Percentiles rank a stretch among this genome's conserved stretches.
phyloP scores from a whole-genome alignment of 768 basidiomycete genomes.

The Lactarius evosmus region DNA sequence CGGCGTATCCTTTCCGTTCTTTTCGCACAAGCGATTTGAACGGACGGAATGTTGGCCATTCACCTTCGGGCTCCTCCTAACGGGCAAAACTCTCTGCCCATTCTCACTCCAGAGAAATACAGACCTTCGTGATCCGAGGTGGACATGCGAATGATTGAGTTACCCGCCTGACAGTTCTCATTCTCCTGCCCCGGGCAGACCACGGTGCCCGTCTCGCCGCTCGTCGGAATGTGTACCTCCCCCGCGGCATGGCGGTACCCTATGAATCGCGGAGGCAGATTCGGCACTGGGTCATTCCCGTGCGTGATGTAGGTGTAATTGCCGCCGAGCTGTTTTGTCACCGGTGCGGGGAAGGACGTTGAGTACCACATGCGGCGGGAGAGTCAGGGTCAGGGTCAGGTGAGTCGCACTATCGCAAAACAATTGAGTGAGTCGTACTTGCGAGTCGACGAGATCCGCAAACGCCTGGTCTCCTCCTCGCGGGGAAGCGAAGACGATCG shows the following conservation, averaged over 20 bases:
- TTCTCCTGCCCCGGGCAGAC: slow-evolving; percentile 43
- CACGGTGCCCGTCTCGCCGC: slow-evolving; percentile 35
- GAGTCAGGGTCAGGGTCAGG: no score
- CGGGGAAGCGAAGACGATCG: slow-evolving; percentile 44
- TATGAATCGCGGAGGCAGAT: slow-evolving; percentile 40
- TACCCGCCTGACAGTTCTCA: slow-evolving; percentile 20
- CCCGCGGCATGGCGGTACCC: slow-evolving; percentile 46
- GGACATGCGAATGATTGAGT: slow-evolving; percentile 14
- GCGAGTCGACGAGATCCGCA: slow-evolving; percentile 43
- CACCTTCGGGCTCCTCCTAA: background rate
- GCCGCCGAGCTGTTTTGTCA: slow-evolving; percentile 32
- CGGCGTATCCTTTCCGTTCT: no score
- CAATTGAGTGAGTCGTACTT: slow-evolving; percentile 26
- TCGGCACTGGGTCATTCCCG: slow-evolving; percentile 44
- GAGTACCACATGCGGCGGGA: no score
- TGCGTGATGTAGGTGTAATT: slow-evolving; percentile 39
- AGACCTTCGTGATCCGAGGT: slow-evolving; percentile 15
- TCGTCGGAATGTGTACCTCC: slow-evolving; percentile 42
- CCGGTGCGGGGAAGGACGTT: no score
- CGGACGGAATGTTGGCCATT: no score
- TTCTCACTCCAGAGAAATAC: slow-evolving; percentile 1
- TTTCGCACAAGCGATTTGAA: no score
- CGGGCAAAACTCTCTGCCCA: background rate
- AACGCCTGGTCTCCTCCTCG: slow-evolving; percentile 45
- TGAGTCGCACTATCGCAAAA: no score